Base-by-base conservation (phyloP, 225 moss, liverwort and hornwort species). In the Antitrichia curtipendula region DNA sequence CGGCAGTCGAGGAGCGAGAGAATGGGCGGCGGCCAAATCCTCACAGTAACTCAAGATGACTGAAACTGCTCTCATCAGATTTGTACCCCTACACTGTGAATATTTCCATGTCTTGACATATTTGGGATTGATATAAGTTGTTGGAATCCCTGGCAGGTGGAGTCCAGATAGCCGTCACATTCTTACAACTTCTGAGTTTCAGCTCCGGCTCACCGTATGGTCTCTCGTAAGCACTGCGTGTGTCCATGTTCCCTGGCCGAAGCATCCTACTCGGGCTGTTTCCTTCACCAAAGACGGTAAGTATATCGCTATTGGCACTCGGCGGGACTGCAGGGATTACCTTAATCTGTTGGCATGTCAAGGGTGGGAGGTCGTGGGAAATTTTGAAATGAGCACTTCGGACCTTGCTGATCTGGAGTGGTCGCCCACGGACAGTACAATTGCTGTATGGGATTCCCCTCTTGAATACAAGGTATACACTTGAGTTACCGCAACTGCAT, bases 91-190 rank as follows among this genome's bases (percentile, higher is more conserved):
- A 63, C 23, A 34, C 22, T 82, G 75, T 62, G 50, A 75, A 14
- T 83, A 69, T 80, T 66, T 82, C 6, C 65, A n/a, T 64, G 29
- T 38, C 43, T 49, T 74, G 78, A 54, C 78, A 64, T 72, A 52
- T 73, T 70, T 81, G 69, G 38, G n/a, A 65, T 82, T 82, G 50
- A 78, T 64, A 66, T 29, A 12, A 25, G 41, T 65, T 71, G 23
- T 80, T 70, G 78, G 72, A 66, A 90, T 54, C 61, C 57, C 61
- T 50, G 80, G 79, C 92, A 93, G 98, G 86, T 98, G 98, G 98
- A 95, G 98, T 84, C 98, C 98, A 49, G 98, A 98, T 86, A 98
- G 98, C 84, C 96, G 98, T 85, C 98, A 98, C 84, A 96, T 98
- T 54, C 96, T 98, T 68, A 98, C 96, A n/a, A 95, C 96, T 40